phyloP scores from a whole-genome alignment of 495 filamentous ascomycete genomes.

The Podospora didyma region DNA sequence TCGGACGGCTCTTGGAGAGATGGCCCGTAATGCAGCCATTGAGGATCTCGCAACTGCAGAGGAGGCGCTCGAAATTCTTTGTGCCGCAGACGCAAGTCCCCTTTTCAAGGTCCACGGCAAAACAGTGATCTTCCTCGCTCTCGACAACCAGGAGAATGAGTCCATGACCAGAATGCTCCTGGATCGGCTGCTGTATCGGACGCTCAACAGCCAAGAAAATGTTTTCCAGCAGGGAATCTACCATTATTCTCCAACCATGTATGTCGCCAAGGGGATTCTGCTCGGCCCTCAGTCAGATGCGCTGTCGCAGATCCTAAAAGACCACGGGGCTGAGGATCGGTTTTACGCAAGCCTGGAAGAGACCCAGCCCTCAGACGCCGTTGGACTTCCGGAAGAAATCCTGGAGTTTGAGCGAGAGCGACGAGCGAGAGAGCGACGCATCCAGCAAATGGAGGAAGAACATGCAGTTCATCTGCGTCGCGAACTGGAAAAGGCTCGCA shows the following conservation, averaged over 20 bases:
- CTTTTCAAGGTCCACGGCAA: conserved; percentile 34
- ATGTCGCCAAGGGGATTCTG: conserved; percentile 33
- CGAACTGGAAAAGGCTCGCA: conserved; percentile 30
- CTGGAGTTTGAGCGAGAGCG: conserved; percentile 34
- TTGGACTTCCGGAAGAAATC: conserved; percentile 36
- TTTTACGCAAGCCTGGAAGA: conserved; percentile 37
- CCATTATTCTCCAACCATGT: conserved; percentile 42
- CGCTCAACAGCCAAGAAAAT: conserved; percentile 39
- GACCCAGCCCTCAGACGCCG: conserved; percentile 33
- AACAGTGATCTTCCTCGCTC: conserved; percentile 36
- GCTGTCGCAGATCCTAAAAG: conserved; percentile 24
- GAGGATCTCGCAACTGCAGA: conserved; percentile 26
- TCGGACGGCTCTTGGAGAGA: conserved; percentile 39
- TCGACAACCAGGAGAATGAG: conserved; percentile 36
- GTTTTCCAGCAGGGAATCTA: conserved; percentile 34
- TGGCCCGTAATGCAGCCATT: conserved; percentile 31
- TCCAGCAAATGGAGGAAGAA: conserved; percentile 25
- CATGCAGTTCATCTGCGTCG: conserved; percentile 27
- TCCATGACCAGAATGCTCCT: conserved; percentile 32
- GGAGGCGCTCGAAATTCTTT: conserved; percentile 33
- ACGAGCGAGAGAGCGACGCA: conserved; percentile 25
- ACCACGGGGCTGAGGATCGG: conserved; percentile 35
- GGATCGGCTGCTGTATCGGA: conserved; percentile 27
- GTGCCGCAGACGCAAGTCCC: conserved; percentile 34
- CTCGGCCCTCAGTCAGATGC: conserved; percentile 14